Conservation (phyloP, 495 filamentous ascomycete species). For the Echria macrotheca region DNA sequence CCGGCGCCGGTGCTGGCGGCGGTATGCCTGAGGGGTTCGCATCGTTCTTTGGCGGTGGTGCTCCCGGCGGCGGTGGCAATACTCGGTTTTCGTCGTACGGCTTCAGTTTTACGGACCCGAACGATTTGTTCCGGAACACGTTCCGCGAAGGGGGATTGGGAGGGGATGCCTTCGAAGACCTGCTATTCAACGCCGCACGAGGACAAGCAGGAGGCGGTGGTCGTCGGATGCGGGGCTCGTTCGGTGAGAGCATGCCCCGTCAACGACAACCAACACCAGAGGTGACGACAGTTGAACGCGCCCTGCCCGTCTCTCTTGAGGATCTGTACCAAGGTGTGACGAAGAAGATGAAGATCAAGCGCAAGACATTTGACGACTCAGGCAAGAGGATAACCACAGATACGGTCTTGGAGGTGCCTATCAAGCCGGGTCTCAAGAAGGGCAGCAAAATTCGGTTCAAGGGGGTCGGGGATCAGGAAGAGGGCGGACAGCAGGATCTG, state of each 20-base stretch:
- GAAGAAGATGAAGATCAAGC: constrained; percentile 97
- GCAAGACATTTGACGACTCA: constrained; percentile 82
- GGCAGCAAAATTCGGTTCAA: constrained; percentile 97
- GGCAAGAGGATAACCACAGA: constrained; percentile 83
- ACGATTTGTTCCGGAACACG: constrained; percentile 81
- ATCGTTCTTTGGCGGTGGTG: constrained; percentile 22
- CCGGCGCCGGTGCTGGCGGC: constrained; percentile 39
- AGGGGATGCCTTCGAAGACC: constrained; percentile 18
- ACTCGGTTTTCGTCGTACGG: constrained; percentile 64
- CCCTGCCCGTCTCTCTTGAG: constrained; percentile 74
- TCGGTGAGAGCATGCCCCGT: constrained; percentile 42
- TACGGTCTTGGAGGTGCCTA: constrained; percentile 83
- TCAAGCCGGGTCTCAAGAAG: constrained; percentile 90
- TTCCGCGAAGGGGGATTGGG: constrained; percentile 46
- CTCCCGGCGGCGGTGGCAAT: constrained; percentile 34
- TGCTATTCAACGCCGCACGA: background rate
- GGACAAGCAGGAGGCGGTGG: constrained; percentile 29
- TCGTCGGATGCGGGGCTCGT: constrained; percentile 34
- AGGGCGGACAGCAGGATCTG: constrained; percentile 93
- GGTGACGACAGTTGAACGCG: constrained; percentile 82
- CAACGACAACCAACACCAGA: constrained; percentile 63
- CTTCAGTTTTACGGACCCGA: constrained; percentile 76
- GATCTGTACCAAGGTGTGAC: constrained; percentile 78
- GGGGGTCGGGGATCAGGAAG: constrained; percentile 92
- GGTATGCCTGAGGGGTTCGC: constrained; percentile 29